These are phyloP conservation scores for Proliferodiscus dingleyae DNA, from an alignment of 2,329 filamentous ascomycete species.

Conservation along the genomic window DNA sequence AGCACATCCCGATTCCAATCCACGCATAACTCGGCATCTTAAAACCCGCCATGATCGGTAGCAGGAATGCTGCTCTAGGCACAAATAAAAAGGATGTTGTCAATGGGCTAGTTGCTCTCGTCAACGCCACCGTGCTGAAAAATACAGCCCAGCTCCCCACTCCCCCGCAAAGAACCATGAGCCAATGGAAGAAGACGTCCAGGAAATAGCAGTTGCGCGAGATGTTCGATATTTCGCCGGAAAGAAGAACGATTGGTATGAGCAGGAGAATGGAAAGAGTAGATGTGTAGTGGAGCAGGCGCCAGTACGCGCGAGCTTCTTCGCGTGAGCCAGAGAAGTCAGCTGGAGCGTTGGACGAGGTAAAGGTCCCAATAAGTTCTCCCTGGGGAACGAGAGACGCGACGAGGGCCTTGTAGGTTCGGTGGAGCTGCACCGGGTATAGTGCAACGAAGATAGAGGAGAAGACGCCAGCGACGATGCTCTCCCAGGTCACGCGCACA, in stretches of 20 bases:
- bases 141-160: conserved; percentile 45
- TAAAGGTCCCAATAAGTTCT: conserved; percentile 38
- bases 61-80: conserved; percentile 43
- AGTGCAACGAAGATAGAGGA: conserved; percentile 47
- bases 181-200: conserved; percentile 51
- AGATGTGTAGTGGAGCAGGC: conserved; percentile 47
- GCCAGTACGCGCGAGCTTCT: conserved; percentile 46
- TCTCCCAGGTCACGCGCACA: conserved; percentile 46
- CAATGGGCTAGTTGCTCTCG: conserved; percentile 45
- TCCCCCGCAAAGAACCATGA: conserved; percentile 45
- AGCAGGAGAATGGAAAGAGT: conserved; percentile 44
- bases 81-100: conserved; percentile 45
- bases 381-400: conserved; percentile 38
- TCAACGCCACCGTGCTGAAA: conserved; percentile 41
- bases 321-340: conserved; percentile 35
- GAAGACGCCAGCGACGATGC: conserved; percentile 46
- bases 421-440: conserved; percentile 46
- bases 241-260: conserved; percentile 44
- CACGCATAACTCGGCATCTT: conserved; percentile 46
- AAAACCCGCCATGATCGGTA: conserved; percentile 42
- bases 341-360: conserved; percentile 15
- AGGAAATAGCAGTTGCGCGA: conserved; percentile 49
- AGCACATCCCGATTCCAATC: conserved; percentile 47
- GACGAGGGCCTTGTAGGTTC: conserved; percentile 44
- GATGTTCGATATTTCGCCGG: conserved; percentile 44